Conservation (phyloP, 768 basidiomycete species). For the Hortiboletus campestris region DNA sequence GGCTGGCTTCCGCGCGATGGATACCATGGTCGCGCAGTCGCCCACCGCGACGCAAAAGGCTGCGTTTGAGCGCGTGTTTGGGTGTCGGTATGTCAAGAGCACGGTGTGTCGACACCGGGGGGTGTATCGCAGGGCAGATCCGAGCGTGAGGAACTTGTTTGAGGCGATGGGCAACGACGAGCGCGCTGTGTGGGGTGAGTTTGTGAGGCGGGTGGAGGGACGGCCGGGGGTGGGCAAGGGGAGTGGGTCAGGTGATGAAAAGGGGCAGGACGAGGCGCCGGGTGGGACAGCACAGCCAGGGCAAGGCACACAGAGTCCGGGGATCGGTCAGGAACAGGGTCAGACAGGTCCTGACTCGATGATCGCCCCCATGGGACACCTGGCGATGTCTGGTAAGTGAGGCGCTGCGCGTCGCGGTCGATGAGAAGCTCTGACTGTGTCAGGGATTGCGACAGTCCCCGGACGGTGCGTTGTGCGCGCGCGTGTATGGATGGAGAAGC, state of each 20-base stretch:
- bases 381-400: constrained; percentile 18
- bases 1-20: constrained; percentile 54
- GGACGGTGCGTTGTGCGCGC: constrained; percentile 11
- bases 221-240: constrained; percentile 35
- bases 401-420: background rate
- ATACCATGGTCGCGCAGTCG: constrained; percentile 32
- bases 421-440: background rate
- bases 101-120: constrained; percentile 72
- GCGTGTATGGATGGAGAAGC: background rate
- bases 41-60: constrained; percentile 57
- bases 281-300: background rate
- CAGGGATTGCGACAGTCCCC: background rate
- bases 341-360: constrained; percentile 19
- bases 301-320: constrained; percentile 1
- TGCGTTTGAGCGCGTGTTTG: constrained; percentile 70
- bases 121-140: constrained; percentile 59
- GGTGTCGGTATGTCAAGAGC: constrained; percentile 69
- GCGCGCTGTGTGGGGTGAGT: constrained; percentile 66
- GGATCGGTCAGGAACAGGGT: constrained; percentile 14
- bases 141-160: constrained; percentile 46
- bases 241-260: constrained; percentile 24
- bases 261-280: constrained; percentile 18
- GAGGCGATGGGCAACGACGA: constrained; percentile 54
- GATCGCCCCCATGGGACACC: constrained; percentile 17
- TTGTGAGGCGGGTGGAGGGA: constrained; percentile 61